Conservation (phyloP, 169 alveolate species). For the Eimeria tenella region DNA sequence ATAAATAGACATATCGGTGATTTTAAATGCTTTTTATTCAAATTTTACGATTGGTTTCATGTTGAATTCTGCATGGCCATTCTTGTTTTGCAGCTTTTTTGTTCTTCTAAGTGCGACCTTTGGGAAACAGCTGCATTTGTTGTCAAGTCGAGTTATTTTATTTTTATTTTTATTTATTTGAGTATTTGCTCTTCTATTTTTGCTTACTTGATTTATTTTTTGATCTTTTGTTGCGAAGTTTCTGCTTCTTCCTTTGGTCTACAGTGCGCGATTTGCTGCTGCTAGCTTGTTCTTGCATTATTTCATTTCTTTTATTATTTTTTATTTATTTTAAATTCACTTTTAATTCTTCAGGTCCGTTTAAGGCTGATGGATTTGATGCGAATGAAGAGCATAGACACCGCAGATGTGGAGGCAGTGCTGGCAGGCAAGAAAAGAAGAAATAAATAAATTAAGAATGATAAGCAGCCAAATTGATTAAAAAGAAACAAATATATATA, state of each 20-base stretch:
- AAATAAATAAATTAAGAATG: neutral
- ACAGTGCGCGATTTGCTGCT: too few relatives aligned
- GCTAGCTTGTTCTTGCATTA: neutral
- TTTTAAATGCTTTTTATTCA: too few relatives aligned
- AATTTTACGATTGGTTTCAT: too few relatives aligned
- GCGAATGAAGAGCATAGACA: constrained; percentile 17
- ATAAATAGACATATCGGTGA: too few relatives aligned
- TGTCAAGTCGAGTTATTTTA: too few relatives aligned
- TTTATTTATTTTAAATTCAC: neutral
- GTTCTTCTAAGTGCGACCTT: too few relatives aligned
- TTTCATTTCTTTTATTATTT: neutral
- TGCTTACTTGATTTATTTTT: too few relatives aligned
- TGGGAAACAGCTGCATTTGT: too few relatives aligned
- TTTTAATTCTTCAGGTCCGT: constrained; percentile 61
- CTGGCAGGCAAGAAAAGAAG: neutral
- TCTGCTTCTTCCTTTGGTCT: neutral
- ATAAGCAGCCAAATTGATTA: neutral
- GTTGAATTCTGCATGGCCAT: too few relatives aligned
- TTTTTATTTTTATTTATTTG: too few relatives aligned
- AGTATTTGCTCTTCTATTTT: too few relatives aligned
- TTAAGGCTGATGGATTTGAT: constrained; percentile 44
- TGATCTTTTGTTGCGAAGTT: neutral
- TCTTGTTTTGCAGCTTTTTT: too few relatives aligned
- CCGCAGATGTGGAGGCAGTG: neutral
- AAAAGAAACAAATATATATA: neutral